Percentiles rank a stretch among this genome's conserved stretches.
These are phyloP conservation scores for Nannizziopsis barbatae DNA, from an alignment of 2,329 filamentous ascomycete species.

Conservation along the genomic window DNA sequence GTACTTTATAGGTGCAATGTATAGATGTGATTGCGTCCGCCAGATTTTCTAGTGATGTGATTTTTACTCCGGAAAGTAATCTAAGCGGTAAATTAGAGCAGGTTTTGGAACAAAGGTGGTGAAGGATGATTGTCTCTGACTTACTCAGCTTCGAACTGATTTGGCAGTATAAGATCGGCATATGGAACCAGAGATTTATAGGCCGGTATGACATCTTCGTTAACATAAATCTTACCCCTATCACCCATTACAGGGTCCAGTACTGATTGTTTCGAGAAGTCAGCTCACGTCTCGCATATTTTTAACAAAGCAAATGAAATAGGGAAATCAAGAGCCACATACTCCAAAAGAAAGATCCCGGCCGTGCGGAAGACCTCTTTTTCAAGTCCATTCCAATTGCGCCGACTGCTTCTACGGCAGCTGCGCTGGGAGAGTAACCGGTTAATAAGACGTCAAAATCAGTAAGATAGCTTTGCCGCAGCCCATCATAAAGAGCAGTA, in stretches of 20 bases:
- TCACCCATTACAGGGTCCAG: conserved; percentile 98
- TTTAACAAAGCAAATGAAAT: neutral
- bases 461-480: conserved; percentile 72
- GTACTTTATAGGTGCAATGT: conserved; percentile 63
- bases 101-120: too few species aligned
- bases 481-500: conserved; percentile 67
- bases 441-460: conserved; percentile 91
- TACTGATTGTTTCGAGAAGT: conserved; percentile 40
- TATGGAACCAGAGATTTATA: conserved; percentile 70
- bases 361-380: conserved; percentile 48
- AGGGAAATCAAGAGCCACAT: conserved; percentile 18
- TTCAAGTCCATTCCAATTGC: conserved; percentile 72
- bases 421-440: conserved; percentile 83
- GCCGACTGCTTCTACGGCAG: conserved; percentile 72
- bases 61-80: conserved; percentile 72
- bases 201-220: conserved; percentile 78
- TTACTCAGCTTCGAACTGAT: conserved; percentile 95
- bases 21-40: conserved; percentile 63
- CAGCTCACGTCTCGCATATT: neutral
- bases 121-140: conserved; percentile 20
- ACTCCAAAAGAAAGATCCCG: conserved; percentile 84
- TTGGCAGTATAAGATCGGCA: conserved; percentile 86
- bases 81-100: conserved; percentile 35
- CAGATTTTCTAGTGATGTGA: conserved; percentile 62
- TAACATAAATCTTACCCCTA: conserved; percentile 82